Evolutionary conservation across 2,329 filamentous ascomycete genomes (phyloP).

Genomic region (Microdochium nivale): DNA sequence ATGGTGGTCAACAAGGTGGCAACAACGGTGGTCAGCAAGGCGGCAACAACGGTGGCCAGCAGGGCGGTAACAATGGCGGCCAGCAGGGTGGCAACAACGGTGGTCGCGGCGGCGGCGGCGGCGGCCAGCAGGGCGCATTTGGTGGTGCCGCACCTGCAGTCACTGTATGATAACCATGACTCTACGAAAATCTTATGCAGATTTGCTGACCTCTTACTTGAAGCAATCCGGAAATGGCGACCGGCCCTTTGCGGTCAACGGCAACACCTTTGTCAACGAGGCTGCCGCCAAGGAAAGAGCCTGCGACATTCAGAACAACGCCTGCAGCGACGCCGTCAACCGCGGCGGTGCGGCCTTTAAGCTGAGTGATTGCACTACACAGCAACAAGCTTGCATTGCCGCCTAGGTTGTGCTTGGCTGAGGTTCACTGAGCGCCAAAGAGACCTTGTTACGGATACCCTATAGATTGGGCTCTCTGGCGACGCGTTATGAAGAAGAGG

Average conservation of each 20-base stretch:
- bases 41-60: constrained; percentile 4
- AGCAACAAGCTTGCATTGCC: constrained; percentile 34
- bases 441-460: not conserved
- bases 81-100: constrained; percentile 3
- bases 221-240: constrained; percentile 33
- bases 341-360: constrained; percentile 31
- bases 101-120: constrained; percentile 2
- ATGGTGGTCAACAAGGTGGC: constrained; percentile 1
- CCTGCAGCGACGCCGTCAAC: constrained; percentile 49
- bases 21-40: constrained; percentile 2
- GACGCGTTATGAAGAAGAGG: not conserved
- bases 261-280: constrained; percentile 43
- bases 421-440: not conserved
- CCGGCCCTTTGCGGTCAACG: constrained; percentile 48
- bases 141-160: constrained; percentile 12
- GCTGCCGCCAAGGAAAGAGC: constrained; percentile 48
- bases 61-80: constrained; percentile 1
- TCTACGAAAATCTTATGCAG: not conserved
- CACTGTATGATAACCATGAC: not conserved
- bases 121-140: constrained; percentile 1
- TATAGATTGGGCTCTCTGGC: not conserved
- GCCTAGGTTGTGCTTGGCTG: constrained; percentile 10
- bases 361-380: constrained; percentile 44
- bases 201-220: constrained; percentile 37
- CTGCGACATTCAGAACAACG: constrained; percentile 56